A percentile compares a stretch with the other conserved stretches of the same genome.
Evolutionary conservation across 116 monocot species (phyloP).

Genomic region (Dioscorea cayenensis): DNA sequence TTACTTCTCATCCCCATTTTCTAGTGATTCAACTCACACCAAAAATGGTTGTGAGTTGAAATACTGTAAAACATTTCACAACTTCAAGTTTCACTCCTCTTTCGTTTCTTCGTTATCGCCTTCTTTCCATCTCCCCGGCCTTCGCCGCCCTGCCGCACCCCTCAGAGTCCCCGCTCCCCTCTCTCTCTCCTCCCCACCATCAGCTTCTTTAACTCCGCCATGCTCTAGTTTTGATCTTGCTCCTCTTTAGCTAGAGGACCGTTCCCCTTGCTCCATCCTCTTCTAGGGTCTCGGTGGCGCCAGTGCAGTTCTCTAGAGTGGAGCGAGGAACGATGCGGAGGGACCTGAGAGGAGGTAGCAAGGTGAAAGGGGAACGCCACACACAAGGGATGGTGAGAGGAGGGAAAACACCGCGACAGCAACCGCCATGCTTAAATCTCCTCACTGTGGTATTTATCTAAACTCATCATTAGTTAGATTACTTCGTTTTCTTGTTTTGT

Average conservation of each 20-base stretch:
- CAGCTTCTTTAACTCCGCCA: slow-evolving; percentile 43
- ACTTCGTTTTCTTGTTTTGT: too few relatives aligned
- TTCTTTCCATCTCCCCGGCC: too few relatives aligned
- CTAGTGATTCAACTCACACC: too few relatives aligned
- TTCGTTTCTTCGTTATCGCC: too few relatives aligned
- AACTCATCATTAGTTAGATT: too few relatives aligned
- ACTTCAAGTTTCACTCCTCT: too few relatives aligned
- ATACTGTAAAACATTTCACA: too few relatives aligned
- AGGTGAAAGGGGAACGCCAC: background rate
- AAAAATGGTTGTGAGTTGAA: too few relatives aligned
- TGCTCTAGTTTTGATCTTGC: background rate
- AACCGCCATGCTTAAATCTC: background rate
- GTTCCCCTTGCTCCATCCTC: background rate
- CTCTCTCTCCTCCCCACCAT: slow-evolving; percentile 34
- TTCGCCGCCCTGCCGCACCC: slow-evolving; percentile 47
- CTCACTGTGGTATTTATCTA: too few relatives aligned
- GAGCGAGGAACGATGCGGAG: background rate
- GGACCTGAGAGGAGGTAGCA: background rate
- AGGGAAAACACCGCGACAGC: background rate
- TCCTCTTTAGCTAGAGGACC: background rate
- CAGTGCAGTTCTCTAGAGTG: background rate
- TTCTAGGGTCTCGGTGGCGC: background rate
- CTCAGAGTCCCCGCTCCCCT: slow-evolving; percentile 15
- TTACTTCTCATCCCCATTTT: too few relatives aligned
- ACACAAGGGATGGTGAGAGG: background rate